Conservation (phyloP, 306 rosid genomes). For the Boehmeria nivea region DNA sequence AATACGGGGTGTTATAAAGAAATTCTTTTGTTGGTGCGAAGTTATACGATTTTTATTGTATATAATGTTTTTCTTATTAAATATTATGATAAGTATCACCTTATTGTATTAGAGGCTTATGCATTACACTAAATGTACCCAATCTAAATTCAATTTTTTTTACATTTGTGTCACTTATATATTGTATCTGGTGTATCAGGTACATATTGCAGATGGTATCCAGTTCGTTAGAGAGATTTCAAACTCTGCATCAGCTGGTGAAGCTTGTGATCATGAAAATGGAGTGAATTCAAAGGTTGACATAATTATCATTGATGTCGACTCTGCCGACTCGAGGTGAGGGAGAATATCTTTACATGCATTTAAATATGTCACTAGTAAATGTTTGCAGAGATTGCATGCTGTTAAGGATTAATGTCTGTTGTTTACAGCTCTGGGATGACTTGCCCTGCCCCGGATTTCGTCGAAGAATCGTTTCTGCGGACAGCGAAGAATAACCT, state of each 20-base stretch:
- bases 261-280: no score
- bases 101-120: no score
- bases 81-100: no score
- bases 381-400: background rate
- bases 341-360: background rate
- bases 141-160: no score
- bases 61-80: no score
- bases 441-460: conserved; percentile 85
- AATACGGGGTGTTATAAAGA: no score
- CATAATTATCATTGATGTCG: conserved; percentile 79
- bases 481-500: conserved; percentile 55
- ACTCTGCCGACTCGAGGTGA: conserved; percentile 86
- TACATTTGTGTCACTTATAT: background rate
- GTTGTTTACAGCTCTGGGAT: conserved; percentile 61
- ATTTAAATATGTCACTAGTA: conserved; percentile 2
- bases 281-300: conserved; percentile 44
- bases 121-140: no score
- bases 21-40: no score
- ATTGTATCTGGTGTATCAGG: conserved; percentile 48
- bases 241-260: conserved; percentile 23
- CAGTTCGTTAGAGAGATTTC: conserved; percentile 52
- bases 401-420: background rate
- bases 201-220: conserved; percentile 81
- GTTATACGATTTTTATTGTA: no score
- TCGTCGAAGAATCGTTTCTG: conserved; percentile 70